Evolutionary conservation across 1,284 basidiomycete genomes (phyloP).

Genomic region (Leccinum insigne): DNA sequence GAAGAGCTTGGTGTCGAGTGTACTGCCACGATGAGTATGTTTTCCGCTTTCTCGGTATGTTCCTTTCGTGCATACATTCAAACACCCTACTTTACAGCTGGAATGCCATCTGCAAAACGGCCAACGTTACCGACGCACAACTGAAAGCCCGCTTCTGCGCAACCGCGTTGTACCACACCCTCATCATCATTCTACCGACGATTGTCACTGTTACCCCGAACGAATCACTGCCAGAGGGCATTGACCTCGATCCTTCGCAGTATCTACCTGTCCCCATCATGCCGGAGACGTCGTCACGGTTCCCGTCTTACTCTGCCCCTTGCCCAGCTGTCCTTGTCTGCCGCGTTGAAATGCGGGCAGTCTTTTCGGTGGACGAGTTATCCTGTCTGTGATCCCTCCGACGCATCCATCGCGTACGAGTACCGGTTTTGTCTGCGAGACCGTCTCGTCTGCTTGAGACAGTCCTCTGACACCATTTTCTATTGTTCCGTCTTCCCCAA

Average conservation of each 20-base stretch:
- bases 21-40: conserved; percentile 88
- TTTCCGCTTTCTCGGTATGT: conserved; percentile 5
- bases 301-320: conserved; percentile 64
- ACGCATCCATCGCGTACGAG: conserved; percentile 46
- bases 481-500: conserved; percentile 71
- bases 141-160: conserved; percentile 62
- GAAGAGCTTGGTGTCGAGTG: conserved; percentile 83
- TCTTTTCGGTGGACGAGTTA: conserved; percentile 77
- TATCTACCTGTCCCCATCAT: conserved; percentile 53
- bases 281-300: conserved; percentile 63
- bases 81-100: conserved; percentile 51
- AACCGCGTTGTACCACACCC: conserved; percentile 70
- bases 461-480: conserved; percentile 65
- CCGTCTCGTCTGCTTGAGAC: conserved; percentile 82
- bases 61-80: conserved; percentile 1
- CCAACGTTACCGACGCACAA: conserved; percentile 69
- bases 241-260: conserved; percentile 53
- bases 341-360: conserved; percentile 78
- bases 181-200: conserved; percentile 47
- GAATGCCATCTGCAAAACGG: conserved; percentile 66
- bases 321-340: conserved; percentile 67
- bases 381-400: conserved; percentile 19
- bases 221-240: conserved; percentile 44
- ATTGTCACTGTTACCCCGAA: conserved; percentile 26
- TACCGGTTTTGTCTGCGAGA: conserved; percentile 77